Evolutionary conservation across 2,329 filamentous ascomycete species (phyloP), one percentile per base, ranked within the genome.

Genomic region (Thielaviopsis cerberus): DNA sequence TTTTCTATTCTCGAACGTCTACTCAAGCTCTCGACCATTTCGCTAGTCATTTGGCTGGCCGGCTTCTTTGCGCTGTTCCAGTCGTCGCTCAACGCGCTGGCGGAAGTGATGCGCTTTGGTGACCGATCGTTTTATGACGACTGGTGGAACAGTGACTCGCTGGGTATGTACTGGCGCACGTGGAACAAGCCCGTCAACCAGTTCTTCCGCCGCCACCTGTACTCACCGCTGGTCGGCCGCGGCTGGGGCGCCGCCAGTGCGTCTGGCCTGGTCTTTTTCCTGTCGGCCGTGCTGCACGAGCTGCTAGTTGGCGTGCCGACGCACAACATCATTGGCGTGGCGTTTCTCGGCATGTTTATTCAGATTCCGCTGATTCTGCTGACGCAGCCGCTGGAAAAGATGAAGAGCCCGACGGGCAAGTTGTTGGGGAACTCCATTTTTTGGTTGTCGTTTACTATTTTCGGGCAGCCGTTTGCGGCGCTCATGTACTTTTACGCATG

Each of bases 121-220:
- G 92, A 98, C 68, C 81, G 92, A 27, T 86, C 90, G 56, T 98
- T 98, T 69, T 98, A 98, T 69, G 85, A 87, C 41, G 89, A 95
- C 66, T 98, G 92, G 92, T 98, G 92, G 92, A 98, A 98, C 67
- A 88, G 83, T 63, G 82, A 83, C 57, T 89, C 83, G 63, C 75
- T 97, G 6, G 87, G 90, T 34, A 79, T 78, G 4, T 98, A 98
- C 73, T 96, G 91, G 91, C 82, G 90, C 23, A 86, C 85, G 0
- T 98, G 92, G 92, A 98, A 98, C 72, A 94, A 94, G 68, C 92
- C 92, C 0, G 91, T 98, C 5, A 94, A 94, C 67, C 84, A 89
- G 60, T 98, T 95, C 70, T 97, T 98, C 83, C 90, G 88, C 66
- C 78, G 92, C 41, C 92, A 98, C 68, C 82, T 98, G 55, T 97